Base-by-base conservation (phyloP, 2,329 filamentous ascomycete species). In the Neoarthrinium moseri region DNA sequence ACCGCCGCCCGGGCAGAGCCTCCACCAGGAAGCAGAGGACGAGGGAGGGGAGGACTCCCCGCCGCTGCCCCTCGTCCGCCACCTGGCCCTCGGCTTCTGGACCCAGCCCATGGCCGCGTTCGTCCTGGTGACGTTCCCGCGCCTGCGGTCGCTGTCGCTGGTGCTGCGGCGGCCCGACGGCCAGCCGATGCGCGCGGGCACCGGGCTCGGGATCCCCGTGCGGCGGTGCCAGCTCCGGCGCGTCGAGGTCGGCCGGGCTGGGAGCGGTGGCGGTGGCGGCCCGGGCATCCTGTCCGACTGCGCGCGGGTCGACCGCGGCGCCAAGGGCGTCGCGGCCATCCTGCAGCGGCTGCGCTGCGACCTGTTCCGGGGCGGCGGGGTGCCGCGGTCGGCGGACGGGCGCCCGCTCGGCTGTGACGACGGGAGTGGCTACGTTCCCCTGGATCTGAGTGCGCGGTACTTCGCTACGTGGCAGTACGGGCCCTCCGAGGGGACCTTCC, bases 51-150 rank as follows among this genome's bases (percentile, higher is more conserved):
- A n/a, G n/a, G n/a, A n/a, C n/a, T n/a, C n/a, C 2, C 20, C n/a
- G 22, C 24, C 21, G 7, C 21, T 29, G 4, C n/a, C 10, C 23
- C 20, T 8, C 24, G 37, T 29, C 5, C 37, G 24, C 18, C 37
- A 40, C 24, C 23, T 40, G 6, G 37, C 37, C 23, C 23, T 40
- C 23, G 24, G n/a, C n/a, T 40, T 17, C 37, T 40, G 37, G 37
- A n/a, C 15, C 15, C 37, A 23, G 8, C 23, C 30, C n/a, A 29
- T 20, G n/a, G 22, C 22, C 1, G 20, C 35, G 20, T 13, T 22
- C n/a, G 21, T 22, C 0, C 2, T 23, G 3, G 8, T 10, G 2
- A 18, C 7, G 23, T 40, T 40, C 15, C 37, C 37, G 23, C n/a
- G 23, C 12, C 23, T 40, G 2, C 10, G n/a, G 24, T 6, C 24